phyloP scores from a whole-genome alignment of 2,329 filamentous ascomycete species.

The Scedosporium dehoogii region DNA sequence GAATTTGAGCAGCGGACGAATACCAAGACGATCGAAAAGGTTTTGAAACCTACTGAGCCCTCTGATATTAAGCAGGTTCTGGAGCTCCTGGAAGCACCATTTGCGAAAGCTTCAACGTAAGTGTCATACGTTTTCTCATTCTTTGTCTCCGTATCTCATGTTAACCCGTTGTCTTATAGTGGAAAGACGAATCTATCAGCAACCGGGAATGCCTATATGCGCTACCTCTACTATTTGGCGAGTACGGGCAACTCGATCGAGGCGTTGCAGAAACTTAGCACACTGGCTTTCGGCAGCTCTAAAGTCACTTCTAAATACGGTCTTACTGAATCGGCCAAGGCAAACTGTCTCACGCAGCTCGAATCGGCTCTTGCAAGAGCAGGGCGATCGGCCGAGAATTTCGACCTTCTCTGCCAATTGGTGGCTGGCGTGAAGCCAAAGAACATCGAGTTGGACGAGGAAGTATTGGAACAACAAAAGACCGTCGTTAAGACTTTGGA shows the following conservation, averaged over 20 bases:
- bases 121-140: not conserved
- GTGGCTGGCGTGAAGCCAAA: constrained; percentile 42
- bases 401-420: constrained; percentile 41
- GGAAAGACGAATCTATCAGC: not conserved
- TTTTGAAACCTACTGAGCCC: constrained; percentile 51
- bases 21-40: constrained; percentile 69
- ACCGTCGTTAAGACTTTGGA: constrained; percentile 38
- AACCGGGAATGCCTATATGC: constrained; percentile 32
- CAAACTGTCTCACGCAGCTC: constrained; percentile 43
- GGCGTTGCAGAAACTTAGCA: constrained; percentile 2
- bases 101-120: constrained; percentile 2
- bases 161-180: not conserved
- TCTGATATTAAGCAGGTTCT: constrained; percentile 46
- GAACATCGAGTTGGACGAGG: constrained; percentile 43
- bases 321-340: constrained; percentile 40
- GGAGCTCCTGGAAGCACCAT: constrained; percentile 26
- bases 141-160: not conserved
- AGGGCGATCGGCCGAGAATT: constrained; percentile 41
- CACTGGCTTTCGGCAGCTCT: not conserved
- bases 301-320: constrained; percentile 10
- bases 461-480: constrained; percentile 26
- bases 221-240: constrained; percentile 43
- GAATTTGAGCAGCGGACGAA: constrained; percentile 82
- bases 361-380: constrained; percentile 49
- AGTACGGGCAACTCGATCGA: constrained; percentile 12